Base-by-base conservation (phyloP, 2,329 filamentous ascomycete genomes). In the Penicillium sp. region DNA sequence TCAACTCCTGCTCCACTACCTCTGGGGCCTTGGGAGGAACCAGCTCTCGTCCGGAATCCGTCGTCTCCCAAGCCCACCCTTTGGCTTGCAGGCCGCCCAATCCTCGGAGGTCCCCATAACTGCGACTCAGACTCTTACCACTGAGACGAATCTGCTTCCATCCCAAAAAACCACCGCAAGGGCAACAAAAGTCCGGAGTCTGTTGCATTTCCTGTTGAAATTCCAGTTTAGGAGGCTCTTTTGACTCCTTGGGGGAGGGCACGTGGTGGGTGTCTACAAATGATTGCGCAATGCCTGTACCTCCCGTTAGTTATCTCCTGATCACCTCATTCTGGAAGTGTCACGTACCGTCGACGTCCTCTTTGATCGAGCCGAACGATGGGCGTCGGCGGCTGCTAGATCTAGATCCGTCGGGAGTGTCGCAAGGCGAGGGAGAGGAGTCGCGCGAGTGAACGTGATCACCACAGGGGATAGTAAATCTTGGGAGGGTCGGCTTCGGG, bases 71-170 rank as follows among this genome's bases (percentile, higher is more conserved):
- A 15, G 74, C 75, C 74, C 74, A 77, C 18, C 74, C 73, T 52
- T 70, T 70, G 9, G 72, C 65, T 47, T 74, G 69, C 61, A 69
- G 53, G 48, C 59, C 66, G 18, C 72, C 69, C 42, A 76, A 60
- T 6, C 66, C 57, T 27, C 74, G 73, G 6, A 77, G 68, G 58
- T 77, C 75, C 35, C 75, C 70, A 63, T 74, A 78, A 63, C 76
- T 79, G 64, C 72, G 73, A 61, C 76, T 78, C 53, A 75, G 63
- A 51, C 72, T 71, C 57, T 73, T 74, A 23, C 75, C 76, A n/a
- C 74, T 70, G 27, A 76, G 62, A 26, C 72, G 71, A 55, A 77
- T 77, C 62, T 75, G 74, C 61, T 78, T 78, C 75, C 75, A 77
- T 37, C 74, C 75, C 42, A 74, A 61, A 53, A 77, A 77, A 26